A percentile compares a stretch with the other conserved stretches of the same genome.
Conservation (phyloP, 2,329 filamentous ascomycete genomes). For the Leptographium galeiforme region DNA sequence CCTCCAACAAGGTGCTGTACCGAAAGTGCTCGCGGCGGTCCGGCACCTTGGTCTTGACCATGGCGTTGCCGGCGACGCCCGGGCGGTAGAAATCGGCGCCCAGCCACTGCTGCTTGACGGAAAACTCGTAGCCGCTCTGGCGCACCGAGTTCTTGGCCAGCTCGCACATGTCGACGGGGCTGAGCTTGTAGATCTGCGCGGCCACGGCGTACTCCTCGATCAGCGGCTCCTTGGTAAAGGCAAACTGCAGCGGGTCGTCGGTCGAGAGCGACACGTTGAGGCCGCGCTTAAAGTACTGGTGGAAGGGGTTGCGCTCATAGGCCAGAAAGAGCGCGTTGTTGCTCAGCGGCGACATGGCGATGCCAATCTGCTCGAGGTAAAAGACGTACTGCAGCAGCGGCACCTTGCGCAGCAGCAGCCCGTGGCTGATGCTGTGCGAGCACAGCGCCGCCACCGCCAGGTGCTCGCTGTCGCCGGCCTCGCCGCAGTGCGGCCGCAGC, state of each 20-base stretch:
- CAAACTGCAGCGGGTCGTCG: conserved; percentile 93
- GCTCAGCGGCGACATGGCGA: conserved; percentile 97
- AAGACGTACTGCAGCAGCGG: conserved; percentile 93
- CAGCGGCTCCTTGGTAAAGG: conserved; percentile 93
- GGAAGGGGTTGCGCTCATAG: conserved; percentile 92
- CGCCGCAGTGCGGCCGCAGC: conserved; percentile 85
- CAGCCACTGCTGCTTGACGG: conserved; percentile 84
- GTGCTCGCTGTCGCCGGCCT: conserved; percentile 94
- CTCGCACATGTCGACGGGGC: conserved; percentile 96
- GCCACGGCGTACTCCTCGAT: conserved; percentile 98
- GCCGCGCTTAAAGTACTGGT: conserved; percentile 88
- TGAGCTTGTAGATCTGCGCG: conserved; percentile 96
- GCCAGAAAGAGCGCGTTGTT: conserved; percentile 95
- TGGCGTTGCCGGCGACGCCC: conserved; percentile 74
- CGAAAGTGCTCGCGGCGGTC: conserved; percentile 84
- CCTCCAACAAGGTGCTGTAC: conserved; percentile 72
- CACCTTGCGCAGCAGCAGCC: conserved; percentile 82
- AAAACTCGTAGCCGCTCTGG: conserved; percentile 85
- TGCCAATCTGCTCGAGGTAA: conserved; percentile 94
- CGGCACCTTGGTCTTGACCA: conserved; percentile 93
- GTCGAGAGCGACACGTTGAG: conserved; percentile 93
- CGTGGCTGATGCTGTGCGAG: conserved; percentile 94
- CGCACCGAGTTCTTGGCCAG: conserved; percentile 89
- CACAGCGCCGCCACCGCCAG: conserved; percentile 81
- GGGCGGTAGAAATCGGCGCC: conserved; percentile 64